Evolutionary conservation across 768 basidiomycete genomes (phyloP).

Genomic region (Suillus placidus): DNA sequence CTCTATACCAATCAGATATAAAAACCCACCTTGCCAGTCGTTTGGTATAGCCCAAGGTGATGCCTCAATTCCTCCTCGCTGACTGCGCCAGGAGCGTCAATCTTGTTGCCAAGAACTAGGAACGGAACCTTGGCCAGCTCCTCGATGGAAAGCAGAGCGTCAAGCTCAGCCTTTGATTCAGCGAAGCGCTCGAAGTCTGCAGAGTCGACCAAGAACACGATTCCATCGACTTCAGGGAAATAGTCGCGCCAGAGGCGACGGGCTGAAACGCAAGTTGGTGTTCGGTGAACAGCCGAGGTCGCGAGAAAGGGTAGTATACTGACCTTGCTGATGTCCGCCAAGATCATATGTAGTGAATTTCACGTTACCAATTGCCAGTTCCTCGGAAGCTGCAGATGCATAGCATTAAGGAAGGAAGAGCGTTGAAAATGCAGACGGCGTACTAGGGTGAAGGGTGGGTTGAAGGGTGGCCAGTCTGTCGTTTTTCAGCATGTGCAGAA

Average conservation of each 20-base stretch:
- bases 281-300: neutral
- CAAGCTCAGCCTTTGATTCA: conserved; percentile 97
- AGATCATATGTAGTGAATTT: conserved; percentile 99
- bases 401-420: conserved; percentile 10
- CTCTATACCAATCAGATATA: neutral
- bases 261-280: conserved; percentile 44
- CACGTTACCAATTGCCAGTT: conserved; percentile 97
- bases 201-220: conserved; percentile 97
- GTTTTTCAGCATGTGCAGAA: conserved; percentile 99
- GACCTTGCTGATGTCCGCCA: conserved; percentile 96
- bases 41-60: conserved; percentile 94
- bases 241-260: conserved; percentile 99
- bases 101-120: conserved; percentile 99
- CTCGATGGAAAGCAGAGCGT: conserved; percentile 94
- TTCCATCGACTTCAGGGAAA: conserved; percentile 99
- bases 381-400: conserved; percentile 81
- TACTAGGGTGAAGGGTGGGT: conserved; percentile 98
- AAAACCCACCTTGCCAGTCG: conserved; percentile 90
- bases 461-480: conserved; percentile 96
- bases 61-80: conserved; percentile 97
- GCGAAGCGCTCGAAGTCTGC: conserved; percentile 96
- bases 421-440: conserved; percentile 27
- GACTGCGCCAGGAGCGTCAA: conserved; percentile 97
- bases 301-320: conserved; percentile 20
- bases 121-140: conserved; percentile 96